Evolutionary conservation across 805 yeast species (phyloP).

Genomic region (Hanseniaspora mollemarum): DNA sequence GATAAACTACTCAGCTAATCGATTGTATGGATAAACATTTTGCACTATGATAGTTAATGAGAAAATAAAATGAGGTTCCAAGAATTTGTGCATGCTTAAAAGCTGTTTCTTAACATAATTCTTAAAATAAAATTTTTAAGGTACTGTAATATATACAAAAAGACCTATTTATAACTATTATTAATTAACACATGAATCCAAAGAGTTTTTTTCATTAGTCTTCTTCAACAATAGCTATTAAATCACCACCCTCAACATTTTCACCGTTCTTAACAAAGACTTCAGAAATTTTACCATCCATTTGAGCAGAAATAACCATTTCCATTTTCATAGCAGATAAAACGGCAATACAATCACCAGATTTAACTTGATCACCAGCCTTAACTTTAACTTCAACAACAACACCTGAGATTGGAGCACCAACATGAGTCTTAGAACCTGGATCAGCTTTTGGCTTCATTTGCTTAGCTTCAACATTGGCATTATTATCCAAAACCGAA

Average conservation of each 20-base stretch:
- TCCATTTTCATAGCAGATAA: constrained; percentile 99
- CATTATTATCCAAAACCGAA: constrained; percentile 75
- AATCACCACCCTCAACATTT: constrained; percentile 87
- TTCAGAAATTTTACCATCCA: constrained; percentile 70
- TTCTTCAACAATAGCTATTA: constrained; percentile 50
- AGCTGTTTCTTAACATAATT: neutral
- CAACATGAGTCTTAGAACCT: constrained; percentile 79
- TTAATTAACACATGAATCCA: constrained; percentile 20
- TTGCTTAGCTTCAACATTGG: constrained; percentile 71
- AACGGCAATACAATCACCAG: constrained; percentile 91
- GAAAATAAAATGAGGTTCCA: no score
- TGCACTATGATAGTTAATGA: no score
- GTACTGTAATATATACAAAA: neutral
- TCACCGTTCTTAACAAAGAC: constrained; percentile 80
- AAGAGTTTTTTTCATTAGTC: neutral
- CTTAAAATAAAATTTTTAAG: no score
- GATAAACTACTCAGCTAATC: constrained; percentile 29
- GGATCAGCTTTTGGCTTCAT: constrained; percentile 78
- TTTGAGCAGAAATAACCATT: constrained; percentile 92
- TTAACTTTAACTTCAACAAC: constrained; percentile 88
- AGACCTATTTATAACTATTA: constrained; percentile 6
- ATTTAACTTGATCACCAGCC: constrained; percentile 77
- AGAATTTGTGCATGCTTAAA: no score
- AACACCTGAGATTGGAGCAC: constrained; percentile 99
- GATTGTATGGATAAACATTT: constrained; percentile 26